Base-by-base conservation (phyloP, 2,329 filamentous ascomycete species). In the Ceratocystis harringtonii region DNA sequence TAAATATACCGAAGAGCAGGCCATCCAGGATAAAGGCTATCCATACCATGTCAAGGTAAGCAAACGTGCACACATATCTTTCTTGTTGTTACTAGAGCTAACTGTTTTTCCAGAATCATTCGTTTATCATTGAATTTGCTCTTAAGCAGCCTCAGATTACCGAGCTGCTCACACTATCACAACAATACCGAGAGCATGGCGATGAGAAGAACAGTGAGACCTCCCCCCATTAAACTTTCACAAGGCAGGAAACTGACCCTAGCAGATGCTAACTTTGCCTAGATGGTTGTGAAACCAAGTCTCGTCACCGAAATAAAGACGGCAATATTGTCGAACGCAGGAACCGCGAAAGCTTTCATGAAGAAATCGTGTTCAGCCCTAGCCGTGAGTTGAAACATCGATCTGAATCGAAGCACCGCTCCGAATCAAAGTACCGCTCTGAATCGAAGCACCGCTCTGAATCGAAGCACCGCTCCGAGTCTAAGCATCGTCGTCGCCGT, bases 111-210 rank as follows among this genome's bases (percentile, higher is more conserved):
- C 69, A 94, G 89, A 90, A 88, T 48, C 86, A 88, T 70, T 88
- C 87, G 25, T 84, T 94, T 70, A 83, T 96, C 63, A 85, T 97
- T 43, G 84, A 88, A 70, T 87, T 89, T 72, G 92, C 92, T 8
- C 80, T 97, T 4, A 89, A 90, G 17, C 92, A 95, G 70, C 85
- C 92, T 19, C 90, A 96, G 70, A 96, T 96, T 69, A 91, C 96
- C 70, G 88, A 95, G 71, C 80, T 96, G 57, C 88, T 96, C 70
- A 87, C 84, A 71, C 79, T 91, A 62, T 95, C 90, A 74, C 88
- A 91, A 71, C 84, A 87, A 41, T 91, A 90, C 75, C 85, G 81
- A 72, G 81, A 82, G 72, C 78, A 12, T 12, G 22, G n/a, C 81
- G 83, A 71, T 71, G 41, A 62, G 32, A 32, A 64, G 25, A 22